phyloP scores from a whole-genome alignment of 116 monocot genomes.

The Zostera marina region DNA sequence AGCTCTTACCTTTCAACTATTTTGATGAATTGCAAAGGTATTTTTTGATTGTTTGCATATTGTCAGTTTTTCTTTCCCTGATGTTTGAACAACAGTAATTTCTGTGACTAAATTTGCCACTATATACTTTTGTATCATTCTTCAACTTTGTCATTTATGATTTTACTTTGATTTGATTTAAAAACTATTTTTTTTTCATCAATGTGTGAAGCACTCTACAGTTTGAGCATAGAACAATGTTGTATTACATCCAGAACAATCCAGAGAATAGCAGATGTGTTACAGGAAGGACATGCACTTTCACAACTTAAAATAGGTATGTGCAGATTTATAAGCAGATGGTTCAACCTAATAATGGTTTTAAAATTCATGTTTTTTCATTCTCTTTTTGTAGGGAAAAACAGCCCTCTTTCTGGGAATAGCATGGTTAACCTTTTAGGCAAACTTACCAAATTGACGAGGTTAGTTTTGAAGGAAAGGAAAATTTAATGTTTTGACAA shows the following conservation, averaged over 20 bases:
- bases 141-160: background rate
- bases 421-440: conserved; percentile 48
- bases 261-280: conserved; percentile 74
- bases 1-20: conserved; percentile 76
- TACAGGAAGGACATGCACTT: conserved; percentile 48
- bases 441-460: conserved; percentile 59
- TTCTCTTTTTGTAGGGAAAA: conserved; percentile 37
- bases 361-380: background rate
- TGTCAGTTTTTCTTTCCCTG: background rate
- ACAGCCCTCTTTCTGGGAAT: conserved; percentile 74
- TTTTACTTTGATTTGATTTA: background rate
- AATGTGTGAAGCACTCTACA: conserved; percentile 50
- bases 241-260: conserved; percentile 87
- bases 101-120: background rate
- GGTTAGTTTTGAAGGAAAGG: conserved; percentile 19
- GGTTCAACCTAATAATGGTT: background rate
- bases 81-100: background rate
- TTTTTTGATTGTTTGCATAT: background rate
- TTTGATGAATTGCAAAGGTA: conserved; percentile 84
- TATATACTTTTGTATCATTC: background rate
- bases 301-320: conserved; percentile 85
- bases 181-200: background rate
- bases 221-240: conserved; percentile 77
- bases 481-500: background rate
- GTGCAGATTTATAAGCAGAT: background rate